Evolutionary conservation across 1,284 basidiomycete species (phyloP).

Genomic region (Phellopilus nigrolimitatus): DNA sequence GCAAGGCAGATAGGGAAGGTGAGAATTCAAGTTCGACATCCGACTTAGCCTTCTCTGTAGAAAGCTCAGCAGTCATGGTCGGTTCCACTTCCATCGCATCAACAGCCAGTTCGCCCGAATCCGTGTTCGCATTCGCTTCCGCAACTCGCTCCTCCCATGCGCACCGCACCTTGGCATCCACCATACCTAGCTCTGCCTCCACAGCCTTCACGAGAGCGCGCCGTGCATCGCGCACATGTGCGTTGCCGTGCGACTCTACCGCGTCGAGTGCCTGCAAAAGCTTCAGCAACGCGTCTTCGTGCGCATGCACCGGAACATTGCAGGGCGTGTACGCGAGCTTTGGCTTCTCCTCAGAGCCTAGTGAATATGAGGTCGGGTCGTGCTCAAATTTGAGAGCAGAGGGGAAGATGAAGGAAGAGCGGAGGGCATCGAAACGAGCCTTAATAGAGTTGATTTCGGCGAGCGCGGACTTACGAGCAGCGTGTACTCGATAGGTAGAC

Average conservation of each 20-base stretch:
- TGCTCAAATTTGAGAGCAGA: conserved; percentile 26
- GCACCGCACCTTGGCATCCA: conserved; percentile 31
- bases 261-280: conserved; percentile 62
- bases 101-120: not conserved
- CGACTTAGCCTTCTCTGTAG: no score
- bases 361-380: not conserved
- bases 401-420: conserved; percentile 32
- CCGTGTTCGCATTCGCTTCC: not conserved
- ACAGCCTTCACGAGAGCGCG: conserved; percentile 55
- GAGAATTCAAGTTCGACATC: no score
- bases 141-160: conserved; percentile 1
- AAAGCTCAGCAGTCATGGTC: not conserved
- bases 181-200: conserved; percentile 49
- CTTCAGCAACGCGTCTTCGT: conserved; percentile 51
- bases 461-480: conserved; percentile 11
- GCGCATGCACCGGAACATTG: conserved; percentile 45
- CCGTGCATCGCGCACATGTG: conserved; percentile 49
- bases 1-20: no score
- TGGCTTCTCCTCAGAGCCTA: conserved; percentile 16
- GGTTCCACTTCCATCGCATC: not conserved
- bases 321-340: conserved; percentile 36
- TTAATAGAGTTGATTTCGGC: conserved; percentile 11
- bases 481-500: conserved; percentile 18
- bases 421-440: conserved; percentile 26
- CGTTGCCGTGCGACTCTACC: conserved; percentile 59